These are phyloP conservation scores for Phytophthora quininea DNA, from an alignment of 352 stramenopile genomes.

Conservation along the genomic window DNA sequence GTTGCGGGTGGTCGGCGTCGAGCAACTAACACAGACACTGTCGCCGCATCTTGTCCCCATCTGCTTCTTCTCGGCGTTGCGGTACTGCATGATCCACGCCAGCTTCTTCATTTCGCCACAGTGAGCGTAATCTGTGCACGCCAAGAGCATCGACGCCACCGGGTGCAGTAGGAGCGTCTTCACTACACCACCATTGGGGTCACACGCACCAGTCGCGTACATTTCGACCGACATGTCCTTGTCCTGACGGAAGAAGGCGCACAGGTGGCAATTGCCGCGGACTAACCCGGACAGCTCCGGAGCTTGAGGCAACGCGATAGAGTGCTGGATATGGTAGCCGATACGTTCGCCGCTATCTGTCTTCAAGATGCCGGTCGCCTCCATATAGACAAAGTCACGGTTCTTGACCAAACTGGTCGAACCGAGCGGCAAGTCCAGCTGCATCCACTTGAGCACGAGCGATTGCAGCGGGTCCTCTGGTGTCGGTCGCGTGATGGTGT, in stretches of 20 bases:
- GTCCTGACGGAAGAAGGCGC: constrained; percentile 39
- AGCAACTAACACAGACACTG: constrained; percentile 39
- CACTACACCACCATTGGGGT: constrained; percentile 28
- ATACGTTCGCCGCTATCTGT: constrained; percentile 33
- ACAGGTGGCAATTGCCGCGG: constrained; percentile 35
- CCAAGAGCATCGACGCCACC: constrained; percentile 26
- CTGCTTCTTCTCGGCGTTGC: constrained; percentile 33
- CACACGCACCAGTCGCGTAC: constrained; percentile 33
- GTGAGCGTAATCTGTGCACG: constrained; percentile 32
- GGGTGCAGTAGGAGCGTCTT: constrained; percentile 30
- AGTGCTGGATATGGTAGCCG: constrained; percentile 37
- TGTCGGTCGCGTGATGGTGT: constrained; percentile 29
- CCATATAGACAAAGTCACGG: constrained; percentile 47
- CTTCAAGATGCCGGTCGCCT: constrained; percentile 32
- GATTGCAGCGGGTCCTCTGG: constrained; percentile 39
- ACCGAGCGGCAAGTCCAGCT: constrained; percentile 38
- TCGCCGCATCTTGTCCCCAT: constrained; percentile 27
- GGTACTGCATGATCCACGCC: constrained; percentile 41
- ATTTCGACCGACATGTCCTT: constrained; percentile 31
- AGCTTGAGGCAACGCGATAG: constrained; percentile 26
- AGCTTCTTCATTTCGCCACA: constrained; percentile 49
- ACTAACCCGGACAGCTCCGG: constrained; percentile 26
- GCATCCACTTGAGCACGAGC: constrained; percentile 43
- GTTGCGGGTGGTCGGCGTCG: constrained; percentile 17
- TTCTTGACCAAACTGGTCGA: constrained; percentile 49